Base-by-base conservation (phyloP, 169 alveolate genomes). In the Plasmodium chabaudi region DNA sequence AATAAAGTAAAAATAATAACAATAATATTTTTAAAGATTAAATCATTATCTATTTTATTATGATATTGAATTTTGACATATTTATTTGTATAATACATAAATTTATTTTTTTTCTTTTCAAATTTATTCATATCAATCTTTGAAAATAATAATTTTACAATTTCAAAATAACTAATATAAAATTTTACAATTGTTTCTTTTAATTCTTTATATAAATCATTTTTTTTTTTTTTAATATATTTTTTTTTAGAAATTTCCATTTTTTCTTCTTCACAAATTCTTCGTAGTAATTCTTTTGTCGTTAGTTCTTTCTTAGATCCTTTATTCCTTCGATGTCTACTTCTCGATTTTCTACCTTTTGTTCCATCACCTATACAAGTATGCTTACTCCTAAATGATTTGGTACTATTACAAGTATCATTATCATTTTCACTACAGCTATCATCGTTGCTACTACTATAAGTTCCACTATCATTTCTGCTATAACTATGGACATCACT, bases 101-200 rank as follows among this genome's bases (percentile, higher is more conserved):
- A 75, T 63, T 75, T 63, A 63, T 75, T 75, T 75, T 75, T 75
- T 75, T 75, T 75, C 25, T 75, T 75, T 75, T 75, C 88, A 75
- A 75, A 75, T 21, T 60, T 63, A 57, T 75, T 75, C 88, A 75
- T 75, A 49, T 75, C 75, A 23, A 75, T 75, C 44, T 75, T 75
- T 21, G 88, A 75, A 21, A 75, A 75, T 15, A 75, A 21, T 27
- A 75, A 9, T 42, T 75, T 75, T 12, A 75, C 21, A 75, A 75
- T 75, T 34, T 75, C 60, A 42, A 75, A 75, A 19, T 75, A 75
- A 44, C 88, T 75, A 49, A 75, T 75, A 55, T 75, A 63, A 55
- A 75, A 75, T 47, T 75, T 75, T 61, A 63, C 19, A n/a, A 63
- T 19, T 13, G 88, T 67, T 75, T 75, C 88, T 12, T 46, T 44